Evolutionary conservation across 1,284 basidiomycete species (phyloP), one percentile per base, ranked within the genome.

Genomic region (Fomitopsis pinicola): DNA sequence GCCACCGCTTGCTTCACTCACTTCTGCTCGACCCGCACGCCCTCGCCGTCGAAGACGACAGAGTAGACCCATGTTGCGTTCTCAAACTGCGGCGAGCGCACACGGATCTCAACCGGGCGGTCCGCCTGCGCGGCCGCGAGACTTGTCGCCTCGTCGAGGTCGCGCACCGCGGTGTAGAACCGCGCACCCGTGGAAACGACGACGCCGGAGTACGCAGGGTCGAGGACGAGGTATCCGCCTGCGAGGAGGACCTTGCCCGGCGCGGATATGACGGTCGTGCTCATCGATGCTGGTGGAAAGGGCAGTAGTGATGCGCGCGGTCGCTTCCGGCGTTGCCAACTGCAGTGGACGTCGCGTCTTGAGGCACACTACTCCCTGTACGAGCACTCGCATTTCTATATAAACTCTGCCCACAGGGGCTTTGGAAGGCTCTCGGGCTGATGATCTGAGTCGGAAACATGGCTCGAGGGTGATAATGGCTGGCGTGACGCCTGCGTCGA

Each of bases 211-310:
- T 92, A 94, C 6, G 81, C 76, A 36, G 85, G 87, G 75, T 97
- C 94, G 62, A 97, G 88, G 30, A 98, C 93, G 60, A 98, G 90
- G 78, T 97, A 98, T 2, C 95, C 95, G 2, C 95, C 95, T 2
- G 96, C 94, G 61, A 98, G 75, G 63, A 99, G 85, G 59, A 98
- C 96, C 76, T 99, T 99, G 66, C 97, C 97, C 4, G 97, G 94
- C 1, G 96, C 87, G 30, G 95, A 98, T 59, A 97, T 86, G 62
- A 91, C 82, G 38, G 85, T 90, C 65, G 72, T 71, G 62, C 77
- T 66, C 81, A 83, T 84, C 62, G 59, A 28, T 40, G 57, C 19
- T 50, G 46, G 48, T 26, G 46, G 57, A 42, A 35, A 60, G 30
- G 54, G 35, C 22, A 42, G 48, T n/a, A 8, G 17, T 17, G 45